A percentile compares a stretch with the other conserved stretches of the same genome.
These are phyloP conservation scores for Aspergillus clavatus DNA, from an alignment of 2,329 filamentous ascomycete species.

Conservation along the genomic window DNA sequence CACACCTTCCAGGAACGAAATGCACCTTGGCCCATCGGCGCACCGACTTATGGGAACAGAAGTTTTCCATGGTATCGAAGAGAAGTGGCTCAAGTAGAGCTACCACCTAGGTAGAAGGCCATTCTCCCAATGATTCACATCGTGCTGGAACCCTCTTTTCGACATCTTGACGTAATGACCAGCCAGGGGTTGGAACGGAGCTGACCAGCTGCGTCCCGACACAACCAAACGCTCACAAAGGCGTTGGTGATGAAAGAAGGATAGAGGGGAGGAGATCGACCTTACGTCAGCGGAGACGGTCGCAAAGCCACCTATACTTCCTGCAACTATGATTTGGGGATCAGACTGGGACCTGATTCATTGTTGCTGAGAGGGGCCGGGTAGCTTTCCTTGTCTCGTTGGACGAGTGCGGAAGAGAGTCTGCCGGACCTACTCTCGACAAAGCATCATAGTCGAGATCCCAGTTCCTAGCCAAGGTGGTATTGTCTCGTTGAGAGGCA, in stretches of 20 bases:
- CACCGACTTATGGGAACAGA: conserved; percentile 36
- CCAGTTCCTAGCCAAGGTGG: conserved; percentile 9
- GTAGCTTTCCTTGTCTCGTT: background rate
- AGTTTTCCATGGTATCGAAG: conserved; percentile 35
- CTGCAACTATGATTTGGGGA: background rate
- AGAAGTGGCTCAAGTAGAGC: conserved; percentile 25
- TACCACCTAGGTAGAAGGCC: background rate
- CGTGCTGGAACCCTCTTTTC: background rate
- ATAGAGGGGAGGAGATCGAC: background rate
- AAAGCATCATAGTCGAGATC: conserved; percentile 1
- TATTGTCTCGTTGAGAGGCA: conserved; percentile 13
- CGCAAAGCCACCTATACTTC: background rate
- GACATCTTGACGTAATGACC: conserved; percentile 3
- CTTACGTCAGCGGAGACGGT: background rate
- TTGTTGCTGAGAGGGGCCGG: background rate
- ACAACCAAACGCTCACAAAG: conserved; percentile 5
- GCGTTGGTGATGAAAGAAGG: background rate
- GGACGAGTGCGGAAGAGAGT: background rate
- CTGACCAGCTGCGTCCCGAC: conserved; percentile 4
- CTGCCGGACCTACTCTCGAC: background rate
- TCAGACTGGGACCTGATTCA: background rate
- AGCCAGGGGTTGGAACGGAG: background rate
- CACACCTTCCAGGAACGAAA: conserved; percentile 34
- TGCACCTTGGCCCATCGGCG: conserved; percentile 37
- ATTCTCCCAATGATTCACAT: background rate